Conservation (phyloP, 2,329 filamentous ascomycete species). For the Acrodontium crateriforme region DNA sequence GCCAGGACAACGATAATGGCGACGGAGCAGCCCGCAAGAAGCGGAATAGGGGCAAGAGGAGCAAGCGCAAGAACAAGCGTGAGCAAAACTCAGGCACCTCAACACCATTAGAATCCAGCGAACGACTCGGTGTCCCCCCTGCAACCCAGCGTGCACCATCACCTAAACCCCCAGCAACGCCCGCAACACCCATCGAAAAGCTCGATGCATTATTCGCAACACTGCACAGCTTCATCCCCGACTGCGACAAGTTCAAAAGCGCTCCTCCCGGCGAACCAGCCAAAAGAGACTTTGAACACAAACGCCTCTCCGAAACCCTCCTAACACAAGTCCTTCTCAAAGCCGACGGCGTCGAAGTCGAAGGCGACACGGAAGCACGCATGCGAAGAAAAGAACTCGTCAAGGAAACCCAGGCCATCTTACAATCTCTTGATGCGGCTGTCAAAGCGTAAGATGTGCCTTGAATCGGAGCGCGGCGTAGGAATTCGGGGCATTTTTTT, state of each 20-base stretch:
- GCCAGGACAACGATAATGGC: slow-evolving; percentile 4
- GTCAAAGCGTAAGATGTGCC: no score
- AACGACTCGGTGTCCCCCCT: slow-evolving; percentile 23
- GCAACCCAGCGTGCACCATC: slow-evolving; percentile 26
- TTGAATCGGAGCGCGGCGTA: no score
- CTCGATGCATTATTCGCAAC: slow-evolving; percentile 52
- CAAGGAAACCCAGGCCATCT: slow-evolving; percentile 52
- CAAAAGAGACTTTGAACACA: slow-evolving; percentile 61
- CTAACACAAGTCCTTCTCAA: slow-evolving; percentile 65
- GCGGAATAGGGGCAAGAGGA: slow-evolving; percentile 26
- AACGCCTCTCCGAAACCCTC: slow-evolving; percentile 60
- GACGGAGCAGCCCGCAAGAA: slow-evolving; percentile 26
- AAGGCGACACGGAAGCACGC: slow-evolving; percentile 52
- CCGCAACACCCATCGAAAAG: slow-evolving; percentile 42
- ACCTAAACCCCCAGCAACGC: slow-evolving; percentile 25
- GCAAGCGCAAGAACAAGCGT: slow-evolving; percentile 29
- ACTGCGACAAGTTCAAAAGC: slow-evolving; percentile 47
- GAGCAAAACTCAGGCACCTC: slow-evolving; percentile 24
- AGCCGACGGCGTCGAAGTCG: slow-evolving; percentile 61
- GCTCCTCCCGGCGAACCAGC: slow-evolving; percentile 51
- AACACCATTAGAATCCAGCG: slow-evolving; percentile 22
- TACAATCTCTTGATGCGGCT: slow-evolving; percentile 50
- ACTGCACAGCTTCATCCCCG: slow-evolving; percentile 51
- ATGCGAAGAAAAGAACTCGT: slow-evolving; percentile 57
- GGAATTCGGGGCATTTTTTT: no score